Percentiles rank a stretch among this genome's conserved stretches.
phyloP scores from a whole-genome alignment of 306 rosid genomes.

The Cucurbita pepo region DNA sequence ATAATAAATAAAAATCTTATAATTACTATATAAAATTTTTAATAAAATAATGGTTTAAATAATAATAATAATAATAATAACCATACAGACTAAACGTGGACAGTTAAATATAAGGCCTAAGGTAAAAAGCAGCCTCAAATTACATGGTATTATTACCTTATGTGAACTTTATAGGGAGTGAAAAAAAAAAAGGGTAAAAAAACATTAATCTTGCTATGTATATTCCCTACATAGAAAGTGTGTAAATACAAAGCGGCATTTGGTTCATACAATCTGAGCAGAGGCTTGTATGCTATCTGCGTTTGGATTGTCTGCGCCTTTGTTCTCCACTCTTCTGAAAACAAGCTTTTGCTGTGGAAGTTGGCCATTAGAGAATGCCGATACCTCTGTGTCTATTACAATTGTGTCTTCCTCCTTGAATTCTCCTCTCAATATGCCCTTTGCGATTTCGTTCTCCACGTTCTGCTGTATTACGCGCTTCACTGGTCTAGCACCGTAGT shows the following conservation, averaged over 20 bases:
- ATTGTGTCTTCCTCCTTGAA: slow-evolving; percentile 70
- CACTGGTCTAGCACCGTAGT: slow-evolving; percentile 93
- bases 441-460: slow-evolving; percentile 86
- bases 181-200: not conserved
- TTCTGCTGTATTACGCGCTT: slow-evolving; percentile 91
- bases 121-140: too few relatives aligned
- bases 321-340: slow-evolving; percentile 31
- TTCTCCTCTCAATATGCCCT: slow-evolving; percentile 87
- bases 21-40: too few relatives aligned
- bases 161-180: not conserved
- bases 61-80: too few relatives aligned
- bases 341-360: slow-evolving; percentile 68
- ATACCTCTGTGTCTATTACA: slow-evolving; percentile 64
- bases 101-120: too few relatives aligned
- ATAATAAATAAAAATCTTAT: too few relatives aligned
- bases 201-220: not conserved
- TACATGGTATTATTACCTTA: not conserved
- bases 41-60: too few relatives aligned
- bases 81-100: too few relatives aligned
- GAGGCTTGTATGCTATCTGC: slow-evolving; percentile 26
- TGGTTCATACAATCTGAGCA: slow-evolving; percentile 24
- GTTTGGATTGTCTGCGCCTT: slow-evolving; percentile 19
- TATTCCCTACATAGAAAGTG: not conserved
- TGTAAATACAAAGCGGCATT: not conserved
- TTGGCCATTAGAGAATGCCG: slow-evolving; percentile 65